Base-by-base conservation (phyloP, 345 rosid genomes). In the Schrenkiella parvula region DNA sequence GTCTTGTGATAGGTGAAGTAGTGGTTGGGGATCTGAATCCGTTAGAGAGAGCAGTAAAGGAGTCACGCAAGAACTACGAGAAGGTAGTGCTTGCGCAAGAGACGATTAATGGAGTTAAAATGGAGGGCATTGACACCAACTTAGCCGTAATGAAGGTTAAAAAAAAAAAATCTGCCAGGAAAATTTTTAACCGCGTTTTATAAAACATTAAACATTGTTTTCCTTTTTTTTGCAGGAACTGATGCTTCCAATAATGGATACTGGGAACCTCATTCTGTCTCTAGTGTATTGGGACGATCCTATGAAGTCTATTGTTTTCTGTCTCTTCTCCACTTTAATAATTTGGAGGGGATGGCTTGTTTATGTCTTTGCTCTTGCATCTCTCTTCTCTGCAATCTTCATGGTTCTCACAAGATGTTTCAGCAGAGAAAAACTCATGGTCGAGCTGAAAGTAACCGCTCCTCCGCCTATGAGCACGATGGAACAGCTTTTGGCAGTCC, bases 401-500 rank as follows among this genome's bases (percentile, higher is more conserved):
- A 87, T 95, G 92, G 66, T 74, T 65, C 81, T 95, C 32, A 84
- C 95, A 1, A 83, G 86, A 63, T 80, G 60, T 69, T 65, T 62
- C 66, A 91, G 81, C 67, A 82, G 84, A 83, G 99, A 87, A 62
- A 77, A 63, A 75, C 63, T 82, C 7, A 68, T 59, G 53, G 80
- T 81, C 32, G 86, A 83, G 77, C 84, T 95, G 32, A 95, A 86
- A 74, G 90, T 95, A 19, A 37, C 69, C 29, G 90, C 96, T 35
- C 99, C 98, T 65, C 96, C 97, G 10, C 87, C 82, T 8, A 89
- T 83, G 96, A 95, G 70, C 84, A 85, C 93, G 37, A 81, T 95
- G 97, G 99, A 89, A 77, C 99, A 92, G 88, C 93, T 95, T 74
- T 79, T 95, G 78, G 97, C 97, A 1, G 89, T 95, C 72, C 99